Evolutionary conservation across 164 flowering plant species (phyloP), one percentile per base, ranked within the genome.

Genomic region (Piper longum): DNA sequence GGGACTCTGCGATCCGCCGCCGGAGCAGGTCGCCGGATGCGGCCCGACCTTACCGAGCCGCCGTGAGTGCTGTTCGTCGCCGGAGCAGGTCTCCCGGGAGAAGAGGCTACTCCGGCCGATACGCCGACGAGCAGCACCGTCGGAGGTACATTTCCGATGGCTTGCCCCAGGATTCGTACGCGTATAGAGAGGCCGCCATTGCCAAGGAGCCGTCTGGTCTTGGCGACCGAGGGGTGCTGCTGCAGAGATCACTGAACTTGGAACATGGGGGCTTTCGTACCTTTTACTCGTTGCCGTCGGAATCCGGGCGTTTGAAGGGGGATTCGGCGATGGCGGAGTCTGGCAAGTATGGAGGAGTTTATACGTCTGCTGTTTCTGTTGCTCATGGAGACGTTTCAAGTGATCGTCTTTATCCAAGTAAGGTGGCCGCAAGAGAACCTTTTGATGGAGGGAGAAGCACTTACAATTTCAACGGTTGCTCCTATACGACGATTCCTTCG

Each of bases 11-110:
- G 36, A 1, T 26, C 48, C 48, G 48, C 1, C 48, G 48, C 11
- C 48, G 48, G 8, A 44, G 48, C 11, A 44, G 48, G 48, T 44
- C 48, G 11, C 48, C 48, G 48, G 48, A 44, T 44, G 48, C 11
- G 48, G 48, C 48, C 52, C 9, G 52, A 12, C 14, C 52, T 5
- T 48, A 48, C 52, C 9, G 52, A 2, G 14, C 52, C 14, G 14
- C 14, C 12, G 62, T 26, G 36, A 26, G 36, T 16, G 42, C 52
- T 2, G 61, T 57, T 36, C 59, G 48, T 43, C 68, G 61, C 19
- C 66, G 73, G 6, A 64, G 69, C 43, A 5, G 40, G 18, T 72
- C 78, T n/a, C 16, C 69, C 8, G 75, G 66, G 42, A 62, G 66
- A 61, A 61, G 71, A 45, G 73, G 67, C 13, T 69, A 64, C 43